These are phyloP conservation scores for Tuber magnatum DNA, from an alignment of 495 filamentous ascomycete species.

Conservation along the genomic window DNA sequence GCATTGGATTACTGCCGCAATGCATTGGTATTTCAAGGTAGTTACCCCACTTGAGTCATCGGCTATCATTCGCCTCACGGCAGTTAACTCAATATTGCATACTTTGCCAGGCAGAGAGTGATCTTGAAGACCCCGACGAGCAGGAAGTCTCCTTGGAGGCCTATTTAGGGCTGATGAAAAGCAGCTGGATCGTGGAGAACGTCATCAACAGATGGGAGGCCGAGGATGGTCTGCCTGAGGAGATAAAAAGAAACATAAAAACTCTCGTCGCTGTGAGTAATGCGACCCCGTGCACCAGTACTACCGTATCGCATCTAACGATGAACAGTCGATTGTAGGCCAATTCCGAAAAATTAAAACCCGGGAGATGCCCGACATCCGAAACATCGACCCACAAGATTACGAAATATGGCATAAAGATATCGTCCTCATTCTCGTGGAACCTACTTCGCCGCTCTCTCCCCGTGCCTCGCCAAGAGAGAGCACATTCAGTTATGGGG, in stretches of 20 bases:
- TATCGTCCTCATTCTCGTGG: slow-evolving; percentile 18
- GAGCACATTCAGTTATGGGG: background rate
- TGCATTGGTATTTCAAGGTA: slow-evolving; percentile 30
- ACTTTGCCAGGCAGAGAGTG: slow-evolving; percentile 11
- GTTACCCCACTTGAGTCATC: background rate
- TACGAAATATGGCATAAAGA: slow-evolving; percentile 24
- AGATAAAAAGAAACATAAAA: slow-evolving; percentile 18
- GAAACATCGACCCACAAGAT: slow-evolving; percentile 2
- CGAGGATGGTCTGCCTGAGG: slow-evolving; percentile 4
- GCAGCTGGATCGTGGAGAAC: slow-evolving; percentile 25
- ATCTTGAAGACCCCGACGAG: slow-evolving; percentile 8
- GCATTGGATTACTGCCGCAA: slow-evolving; percentile 25
- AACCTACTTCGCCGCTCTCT: slow-evolving; percentile 12
- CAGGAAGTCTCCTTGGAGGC: slow-evolving; percentile 14
- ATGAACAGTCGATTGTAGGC: slow-evolving; percentile 13
- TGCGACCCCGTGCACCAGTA: background rate
- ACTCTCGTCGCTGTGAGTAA: slow-evolving; percentile 22
- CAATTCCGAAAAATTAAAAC: slow-evolving; percentile 18
- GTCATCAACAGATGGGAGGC: slow-evolving; percentile 15
- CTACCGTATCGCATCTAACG: background rate
- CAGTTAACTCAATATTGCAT: slow-evolving; percentile 6
- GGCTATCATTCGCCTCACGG: background rate
- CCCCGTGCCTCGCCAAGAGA: slow-evolving; percentile 3
- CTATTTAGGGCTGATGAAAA: slow-evolving; percentile 26
- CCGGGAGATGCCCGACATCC: slow-evolving; percentile 19